Base-by-base conservation (phyloP, 1,284 basidiomycete genomes). In the Puccinia triticina region DNA sequence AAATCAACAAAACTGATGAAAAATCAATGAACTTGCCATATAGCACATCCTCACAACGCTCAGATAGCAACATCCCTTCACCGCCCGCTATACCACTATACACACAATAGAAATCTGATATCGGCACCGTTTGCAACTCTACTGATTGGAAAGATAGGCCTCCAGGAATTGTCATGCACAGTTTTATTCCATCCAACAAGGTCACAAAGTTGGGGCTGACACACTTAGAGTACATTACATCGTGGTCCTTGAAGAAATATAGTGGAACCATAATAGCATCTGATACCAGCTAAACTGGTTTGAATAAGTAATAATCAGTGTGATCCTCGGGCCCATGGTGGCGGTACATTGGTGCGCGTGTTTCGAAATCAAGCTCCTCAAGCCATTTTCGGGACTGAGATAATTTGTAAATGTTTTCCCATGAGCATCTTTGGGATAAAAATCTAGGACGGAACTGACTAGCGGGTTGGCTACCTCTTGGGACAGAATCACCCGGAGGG, bases 371-470 rank as follows among this genome's bases (percentile, higher is more conserved):
- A 16, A 74, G 32, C 4, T 55, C 40, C 26, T 48, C 48, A 50
- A 46, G 40, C 72, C 72, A 74, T 21, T 74, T 74, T 12, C 29
- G 11, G 1, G 43, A 74, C 50, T 74, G 48, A n/a, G 48, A 74
- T 26, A 53, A 50, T 11, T 48, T 46, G 32, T 74, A 32, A 53
- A 74, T 29, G 12, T 16, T 3, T 50, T 18, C 37, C n/a, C 40
- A 32, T 74, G 21, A n/a, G 43, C 32, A 16, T 26, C 32, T 50
- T 74, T n/a, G 11, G 67, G 67, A 14, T 43, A 16, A n/a, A 34
- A 71, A 26, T 14, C 67, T n/a, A 71, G 10, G 14, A 43, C n/a
- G 14, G 67, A 34, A n/a, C 34, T 12, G 11, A 46, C 40, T n/a
- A 37, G 37, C 3, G 67, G 67, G 14, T 71, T 71, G 18, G 67